These are phyloP conservation scores for Phialophora macrospora DNA, from an alignment of 2,329 filamentous ascomycete genomes.

Conservation along the genomic window DNA sequence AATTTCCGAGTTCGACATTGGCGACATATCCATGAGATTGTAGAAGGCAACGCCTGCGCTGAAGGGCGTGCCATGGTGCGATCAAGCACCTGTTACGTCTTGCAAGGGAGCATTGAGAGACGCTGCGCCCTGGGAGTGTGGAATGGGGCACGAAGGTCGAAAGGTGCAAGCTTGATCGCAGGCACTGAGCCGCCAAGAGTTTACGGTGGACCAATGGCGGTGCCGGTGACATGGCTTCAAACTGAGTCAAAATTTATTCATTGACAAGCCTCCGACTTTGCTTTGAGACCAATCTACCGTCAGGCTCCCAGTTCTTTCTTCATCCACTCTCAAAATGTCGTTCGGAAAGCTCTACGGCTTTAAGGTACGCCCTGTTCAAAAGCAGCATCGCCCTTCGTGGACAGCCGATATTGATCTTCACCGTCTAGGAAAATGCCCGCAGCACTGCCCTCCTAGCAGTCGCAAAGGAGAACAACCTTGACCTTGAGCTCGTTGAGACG, in stretches of 20 bases:
- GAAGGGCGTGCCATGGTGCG: conserved; percentile 26
- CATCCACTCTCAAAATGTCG: conserved; percentile 68
- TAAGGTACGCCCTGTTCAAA: conserved; percentile 63
- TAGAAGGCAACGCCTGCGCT: conserved; percentile 23
- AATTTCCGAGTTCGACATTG: conserved; percentile 26
- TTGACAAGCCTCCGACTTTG: background rate
- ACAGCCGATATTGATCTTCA: conserved; percentile 31
- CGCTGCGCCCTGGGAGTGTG: background rate
- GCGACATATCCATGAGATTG: conserved; percentile 30
- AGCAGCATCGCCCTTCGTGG: conserved; percentile 34
- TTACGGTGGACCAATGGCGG: background rate
- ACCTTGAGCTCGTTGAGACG: conserved; percentile 81
- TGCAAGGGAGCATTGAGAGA: background rate
- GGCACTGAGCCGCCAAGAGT: background rate
- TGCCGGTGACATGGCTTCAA: background rate
- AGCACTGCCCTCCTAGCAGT: conserved; percentile 71
- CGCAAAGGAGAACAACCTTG: conserved; percentile 96
- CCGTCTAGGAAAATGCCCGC: conserved; percentile 37
- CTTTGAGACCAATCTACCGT: conserved; percentile 4
- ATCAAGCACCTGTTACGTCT: background rate
- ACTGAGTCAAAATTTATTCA: conserved; percentile 3
- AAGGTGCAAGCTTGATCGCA: conserved; percentile 1
- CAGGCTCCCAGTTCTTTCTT: background rate
- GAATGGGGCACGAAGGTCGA: background rate
- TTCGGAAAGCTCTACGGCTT: conserved; percentile 98